Evolutionary conservation across 768 basidiomycete species (phyloP).

Genomic region (Kondoa subrosea): DNA sequence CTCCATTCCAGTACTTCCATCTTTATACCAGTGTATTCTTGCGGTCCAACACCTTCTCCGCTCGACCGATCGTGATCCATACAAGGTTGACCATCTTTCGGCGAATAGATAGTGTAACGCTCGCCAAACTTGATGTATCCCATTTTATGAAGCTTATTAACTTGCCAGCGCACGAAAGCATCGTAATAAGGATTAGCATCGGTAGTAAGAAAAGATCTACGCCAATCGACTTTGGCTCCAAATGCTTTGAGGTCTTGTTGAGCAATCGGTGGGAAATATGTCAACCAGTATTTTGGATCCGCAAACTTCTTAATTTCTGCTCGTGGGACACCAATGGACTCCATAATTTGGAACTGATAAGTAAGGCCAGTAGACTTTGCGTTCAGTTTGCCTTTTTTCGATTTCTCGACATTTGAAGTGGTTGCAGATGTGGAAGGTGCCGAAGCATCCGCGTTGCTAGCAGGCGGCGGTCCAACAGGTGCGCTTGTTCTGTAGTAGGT

Average conservation of each 20-base stretch:
- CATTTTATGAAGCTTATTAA: constrained; percentile 70
- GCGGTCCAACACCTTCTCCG: constrained; percentile 85
- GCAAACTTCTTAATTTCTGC: constrained; percentile 89
- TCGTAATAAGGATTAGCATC: constrained; percentile 95
- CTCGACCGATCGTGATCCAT: constrained; percentile 98
- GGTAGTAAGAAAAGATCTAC: constrained; percentile 82
- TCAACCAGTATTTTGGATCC: constrained; percentile 82
- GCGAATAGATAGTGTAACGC: constrained; percentile 94
- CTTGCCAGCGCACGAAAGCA: constrained; percentile 91
- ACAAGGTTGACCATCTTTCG: constrained; percentile 95
- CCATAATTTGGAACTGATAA: constrained; percentile 88
- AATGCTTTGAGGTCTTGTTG: constrained; percentile 61
- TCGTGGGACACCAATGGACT: constrained; percentile 49
- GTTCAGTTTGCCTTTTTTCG: constrained; percentile 83
- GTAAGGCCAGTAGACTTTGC: constrained; percentile 84
- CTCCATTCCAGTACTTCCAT: constrained; percentile 84
- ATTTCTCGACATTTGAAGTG: constrained; percentile 44
- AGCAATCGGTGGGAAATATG: constrained; percentile 91
- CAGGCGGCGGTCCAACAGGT: constrained; percentile 26
- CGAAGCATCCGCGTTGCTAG: constrained; percentile 34
- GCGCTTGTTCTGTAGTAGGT: constrained; percentile 28
- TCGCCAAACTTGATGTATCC: constrained; percentile 96
- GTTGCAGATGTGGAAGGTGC: constrained; percentile 31
- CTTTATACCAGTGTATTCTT: constrained; percentile 87
- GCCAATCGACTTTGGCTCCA: constrained; percentile 96